phyloP scores from a whole-genome alignment of 1,139 yeast genomes.

The Kodamaea derodonti region DNA sequence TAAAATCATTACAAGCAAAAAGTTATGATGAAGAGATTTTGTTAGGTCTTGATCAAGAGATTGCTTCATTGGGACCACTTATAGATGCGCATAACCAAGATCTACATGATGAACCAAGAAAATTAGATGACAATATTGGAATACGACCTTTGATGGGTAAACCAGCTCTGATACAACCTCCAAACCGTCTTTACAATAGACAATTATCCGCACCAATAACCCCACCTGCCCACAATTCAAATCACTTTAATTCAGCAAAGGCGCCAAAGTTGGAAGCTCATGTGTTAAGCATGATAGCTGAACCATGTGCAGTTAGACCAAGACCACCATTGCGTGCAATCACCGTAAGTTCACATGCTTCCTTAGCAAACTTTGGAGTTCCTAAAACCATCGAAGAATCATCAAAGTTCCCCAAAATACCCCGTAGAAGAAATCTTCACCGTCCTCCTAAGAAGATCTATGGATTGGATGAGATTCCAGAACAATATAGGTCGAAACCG shows the following conservation, averaged over 20 bases:
- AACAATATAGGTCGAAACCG: conserved; percentile 80
- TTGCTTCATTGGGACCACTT: conserved; percentile 38
- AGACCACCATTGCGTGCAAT: conserved; percentile 22
- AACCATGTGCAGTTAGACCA: conserved; percentile 16
- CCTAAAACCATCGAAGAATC: conserved; percentile 33
- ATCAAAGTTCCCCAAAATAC: conserved; percentile 44
- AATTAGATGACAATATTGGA: conserved; percentile 10
- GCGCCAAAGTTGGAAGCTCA: conserved; percentile 38
- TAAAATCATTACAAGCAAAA: conserved; percentile 30
- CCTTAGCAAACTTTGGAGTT: conserved; percentile 28
- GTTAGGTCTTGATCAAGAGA: conserved; percentile 36
- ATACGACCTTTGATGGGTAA: conserved; percentile 37
- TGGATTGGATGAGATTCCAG: conserved; percentile 77
- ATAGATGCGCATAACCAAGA: conserved; percentile 35
- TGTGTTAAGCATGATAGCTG: conserved; percentile 23
- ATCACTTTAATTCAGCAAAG: conserved; percentile 19
- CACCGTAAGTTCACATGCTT: conserved; percentile 22
- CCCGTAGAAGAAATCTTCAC: conserved; percentile 29
- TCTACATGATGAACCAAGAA: too few relatives aligned
- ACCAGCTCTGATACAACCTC: conserved; percentile 48
- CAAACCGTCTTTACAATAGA: conserved; percentile 30
- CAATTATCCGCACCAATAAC: conserved; percentile 4
- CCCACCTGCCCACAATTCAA: conserved; percentile 11
- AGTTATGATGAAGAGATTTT: conserved; percentile 38
- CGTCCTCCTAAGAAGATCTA: conserved; percentile 57